A percentile compares a stretch with the other conserved stretches of the same genome.
Conservation (phyloP, 345 rosid species). For the Heritiera littoralis region DNA sequence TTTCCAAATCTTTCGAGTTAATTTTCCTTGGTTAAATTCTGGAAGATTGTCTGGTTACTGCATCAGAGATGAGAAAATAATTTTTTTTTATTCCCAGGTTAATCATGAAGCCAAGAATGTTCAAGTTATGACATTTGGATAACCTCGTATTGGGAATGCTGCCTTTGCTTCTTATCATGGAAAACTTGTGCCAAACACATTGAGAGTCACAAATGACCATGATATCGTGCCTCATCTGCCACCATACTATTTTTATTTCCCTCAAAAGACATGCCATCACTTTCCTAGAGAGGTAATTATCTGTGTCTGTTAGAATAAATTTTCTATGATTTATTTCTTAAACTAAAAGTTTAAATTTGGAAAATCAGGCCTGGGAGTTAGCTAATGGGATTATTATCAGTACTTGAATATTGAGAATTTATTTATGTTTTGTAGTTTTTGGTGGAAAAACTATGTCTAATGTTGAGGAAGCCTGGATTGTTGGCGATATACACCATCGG, state of each 20-base stretch:
- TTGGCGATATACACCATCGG: background rate
- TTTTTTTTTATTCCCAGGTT: conserved; percentile 48
- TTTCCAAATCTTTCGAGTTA: background rate
- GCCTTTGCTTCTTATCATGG: conserved; percentile 74
- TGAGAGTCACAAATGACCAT: conserved; percentile 70
- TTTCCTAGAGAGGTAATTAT: conserved; percentile 81
- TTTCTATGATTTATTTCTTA: background rate
- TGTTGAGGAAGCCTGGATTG: background rate
- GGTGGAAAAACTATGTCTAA: background rate
- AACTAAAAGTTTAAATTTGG: background rate
- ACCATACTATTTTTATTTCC: conserved; percentile 68
- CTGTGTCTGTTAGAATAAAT: background rate
- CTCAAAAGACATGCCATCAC: conserved; percentile 93
- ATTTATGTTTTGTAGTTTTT: background rate
- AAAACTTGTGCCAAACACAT: conserved; percentile 64
- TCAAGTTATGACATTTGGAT: conserved; percentile 89
- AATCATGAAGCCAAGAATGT: conserved; percentile 61
- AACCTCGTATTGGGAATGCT: conserved; percentile 95
- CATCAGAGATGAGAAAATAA: background rate
- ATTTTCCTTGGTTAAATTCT: background rate
- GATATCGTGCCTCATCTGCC: conserved; percentile 97
- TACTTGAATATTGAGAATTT: background rate
- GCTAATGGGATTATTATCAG: background rate
- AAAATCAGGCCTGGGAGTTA: background rate
- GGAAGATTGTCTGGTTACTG: conserved; percentile 11